These are phyloP conservation scores for Metschnikowia cubensis DNA, from an alignment of 805 yeast genomes.

Conservation along the genomic window DNA sequence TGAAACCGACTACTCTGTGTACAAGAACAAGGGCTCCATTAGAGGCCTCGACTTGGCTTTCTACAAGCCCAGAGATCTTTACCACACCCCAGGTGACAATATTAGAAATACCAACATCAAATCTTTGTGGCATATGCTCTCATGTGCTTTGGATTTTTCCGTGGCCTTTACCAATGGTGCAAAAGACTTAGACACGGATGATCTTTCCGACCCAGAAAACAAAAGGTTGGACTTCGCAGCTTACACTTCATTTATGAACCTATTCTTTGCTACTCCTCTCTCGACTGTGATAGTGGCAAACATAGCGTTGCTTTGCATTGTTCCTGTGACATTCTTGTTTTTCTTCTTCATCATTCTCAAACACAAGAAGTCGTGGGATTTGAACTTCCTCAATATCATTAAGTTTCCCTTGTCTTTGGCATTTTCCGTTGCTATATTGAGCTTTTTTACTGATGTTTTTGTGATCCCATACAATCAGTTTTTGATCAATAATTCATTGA, in stretches of 20 bases:
- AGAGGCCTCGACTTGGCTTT: constrained; percentile 91
- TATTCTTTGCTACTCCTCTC: constrained; percentile 53
- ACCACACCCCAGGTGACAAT: constrained; percentile 75
- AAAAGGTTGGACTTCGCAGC: constrained; percentile 43
- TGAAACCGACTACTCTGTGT: constrained; percentile 83
- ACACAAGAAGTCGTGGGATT: constrained; percentile 45
- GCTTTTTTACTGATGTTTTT: constrained; percentile 19
- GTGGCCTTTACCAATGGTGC: constrained; percentile 34
- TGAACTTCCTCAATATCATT: constrained; percentile 38
- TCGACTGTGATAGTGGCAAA: constrained; percentile 49
- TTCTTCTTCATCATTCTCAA: constrained; percentile 46
- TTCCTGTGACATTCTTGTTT: constrained; percentile 52
- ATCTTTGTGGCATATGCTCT: constrained; percentile 82
- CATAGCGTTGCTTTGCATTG: constrained; percentile 45
- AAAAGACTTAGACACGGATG: constrained; percentile 28
- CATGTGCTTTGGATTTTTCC: constrained; percentile 61
- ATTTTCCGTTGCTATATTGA: constrained; percentile 37
- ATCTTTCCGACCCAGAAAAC: not conserved
- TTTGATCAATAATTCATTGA: constrained; percentile 38
- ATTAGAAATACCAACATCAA: constrained; percentile 59
- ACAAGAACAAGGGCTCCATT: constrained; percentile 54
- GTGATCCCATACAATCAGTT: constrained; percentile 25
- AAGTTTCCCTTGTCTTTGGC: constrained; percentile 51
- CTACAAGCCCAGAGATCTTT: constrained; percentile 75
- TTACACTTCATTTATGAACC: constrained; percentile 62